These are phyloP conservation scores for Xylaria sp. DNA, from an alignment of 2,329 filamentous ascomycete species.

Conservation along the genomic window DNA sequence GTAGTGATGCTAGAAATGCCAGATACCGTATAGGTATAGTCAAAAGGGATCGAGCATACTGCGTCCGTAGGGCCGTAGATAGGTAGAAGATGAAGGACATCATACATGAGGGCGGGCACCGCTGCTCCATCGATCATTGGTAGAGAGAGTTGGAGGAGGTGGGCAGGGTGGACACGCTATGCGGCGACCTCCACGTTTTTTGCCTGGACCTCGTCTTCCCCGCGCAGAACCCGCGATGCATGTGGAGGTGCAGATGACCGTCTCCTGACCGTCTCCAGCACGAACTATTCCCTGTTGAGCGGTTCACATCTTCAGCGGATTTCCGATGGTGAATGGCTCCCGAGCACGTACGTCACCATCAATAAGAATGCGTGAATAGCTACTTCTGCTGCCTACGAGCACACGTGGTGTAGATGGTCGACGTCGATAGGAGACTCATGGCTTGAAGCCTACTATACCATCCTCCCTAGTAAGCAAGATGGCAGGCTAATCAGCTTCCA, in stretches of 20 bases:
- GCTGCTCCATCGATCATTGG: slow-evolving; percentile 27
- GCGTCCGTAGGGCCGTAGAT: not conserved
- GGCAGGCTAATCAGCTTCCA: not conserved
- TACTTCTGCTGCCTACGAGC: not conserved
- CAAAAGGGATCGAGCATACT: not conserved
- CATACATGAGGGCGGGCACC: slow-evolving; percentile 16
- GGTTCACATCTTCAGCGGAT: slow-evolving; percentile 33
- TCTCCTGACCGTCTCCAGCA: slow-evolving; percentile 43
- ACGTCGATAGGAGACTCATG: not conserved
- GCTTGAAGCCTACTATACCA: not conserved
- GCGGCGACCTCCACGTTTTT: slow-evolving; percentile 49
- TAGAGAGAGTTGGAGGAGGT: slow-evolving; percentile 31
- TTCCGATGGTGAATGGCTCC: slow-evolving; percentile 8
- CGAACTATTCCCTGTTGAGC: slow-evolving; percentile 43
- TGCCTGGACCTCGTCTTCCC: slow-evolving; percentile 41
- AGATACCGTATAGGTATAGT: not conserved
- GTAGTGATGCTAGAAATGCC: not conserved
- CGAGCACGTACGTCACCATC: not conserved
- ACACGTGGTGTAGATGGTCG: not conserved
- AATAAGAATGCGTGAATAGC: slow-evolving; percentile 20
- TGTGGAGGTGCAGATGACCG: slow-evolving; percentile 47
- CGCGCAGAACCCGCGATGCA: slow-evolving; percentile 39
- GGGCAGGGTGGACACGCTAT: slow-evolving; percentile 35
- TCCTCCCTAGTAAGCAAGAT: not conserved
- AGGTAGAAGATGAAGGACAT: slow-evolving; percentile 18